Conservation (phyloP, 257 asterid genomes). For the Cynanchum wilfordii region DNA sequence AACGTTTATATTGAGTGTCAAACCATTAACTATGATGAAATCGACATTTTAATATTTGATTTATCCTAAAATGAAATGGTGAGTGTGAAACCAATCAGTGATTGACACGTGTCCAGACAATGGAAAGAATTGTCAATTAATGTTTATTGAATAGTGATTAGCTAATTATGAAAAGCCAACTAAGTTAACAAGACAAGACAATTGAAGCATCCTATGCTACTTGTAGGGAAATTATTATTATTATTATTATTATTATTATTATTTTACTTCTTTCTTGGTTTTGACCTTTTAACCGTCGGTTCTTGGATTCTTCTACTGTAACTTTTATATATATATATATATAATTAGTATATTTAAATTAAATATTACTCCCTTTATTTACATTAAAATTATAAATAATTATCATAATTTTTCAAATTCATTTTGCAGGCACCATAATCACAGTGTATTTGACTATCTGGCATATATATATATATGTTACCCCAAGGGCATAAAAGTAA, state of each 20-base stretch:
- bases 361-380: neutral
- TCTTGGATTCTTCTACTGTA: too few relatives aligned
- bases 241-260: too few relatives aligned
- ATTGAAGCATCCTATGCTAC: slow-evolving; percentile 18
- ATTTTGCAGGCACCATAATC: too few relatives aligned
- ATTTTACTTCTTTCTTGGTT: too few relatives aligned
- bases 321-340: too few relatives aligned
- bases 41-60: neutral
- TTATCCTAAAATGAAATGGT: too few relatives aligned
- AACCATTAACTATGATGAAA: neutral
- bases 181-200: neutral
- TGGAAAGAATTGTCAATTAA: neutral
- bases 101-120: slow-evolving; percentile 17
- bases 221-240: too few relatives aligned
- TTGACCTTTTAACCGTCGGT: too few relatives aligned
- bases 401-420: too few relatives aligned
- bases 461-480: neutral
- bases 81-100: slow-evolving; percentile 10
- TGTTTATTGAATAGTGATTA: slow-evolving; percentile 6
- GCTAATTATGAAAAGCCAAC: slow-evolving; percentile 4
- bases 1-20: too few relatives aligned
- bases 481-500: neutral
- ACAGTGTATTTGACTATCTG: neutral
- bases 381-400: neutral
- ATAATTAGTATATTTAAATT: too few relatives aligned